Evolutionary conservation across 805 yeast species (phyloP), one percentile per base, ranked within the genome.

Genomic region (Metschnikowia drakensbergensis): DNA sequence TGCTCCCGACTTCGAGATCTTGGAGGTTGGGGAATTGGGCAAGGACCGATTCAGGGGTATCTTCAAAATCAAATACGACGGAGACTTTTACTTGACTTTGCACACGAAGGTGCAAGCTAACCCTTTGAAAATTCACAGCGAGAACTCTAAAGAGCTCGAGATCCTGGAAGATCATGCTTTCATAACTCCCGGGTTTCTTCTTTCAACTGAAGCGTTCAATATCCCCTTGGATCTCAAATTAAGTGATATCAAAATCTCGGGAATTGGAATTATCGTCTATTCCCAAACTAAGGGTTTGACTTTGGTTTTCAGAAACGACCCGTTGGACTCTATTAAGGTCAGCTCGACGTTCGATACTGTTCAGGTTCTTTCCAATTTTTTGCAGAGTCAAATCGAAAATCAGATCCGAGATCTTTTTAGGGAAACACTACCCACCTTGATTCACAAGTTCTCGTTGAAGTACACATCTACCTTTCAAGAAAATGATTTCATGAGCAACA

Each of bases 311-410:
- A 79, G 91, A 57, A 89, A 89, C 65, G 96, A 89, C 65, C 96
- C 96, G 0, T 72, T 89, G 48, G 96, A 88, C 56, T 79, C 83
- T 22, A 88, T 89, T 53, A 83, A 82, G 57, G 95, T 89, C 10
- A 81, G 83, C 53, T 86, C 95, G 4, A 84, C 96, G n/a, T 89
- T 89, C 65, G 96, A 89, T 67, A 80, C 83, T 36, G 85, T 89
- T 38, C 86, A 85, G 44, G 90, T 90, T 1, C 80, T 89, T 57
- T 94, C 95, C n/a, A 78, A 81, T 50, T 86, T 88, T 56, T 67
- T 89, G 52, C 96, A 89, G 61, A 78, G 79, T 40, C 94, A 88
- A 62, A 89, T 89, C 51, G 96, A 89, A 62, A 77, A 74, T 46
- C 94, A 87, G 63, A 83, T 89, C 31, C 71, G 95, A 46, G 88